Base-by-base conservation (phyloP, 805 yeast genomes). In the Candida tallmaniae region DNA sequence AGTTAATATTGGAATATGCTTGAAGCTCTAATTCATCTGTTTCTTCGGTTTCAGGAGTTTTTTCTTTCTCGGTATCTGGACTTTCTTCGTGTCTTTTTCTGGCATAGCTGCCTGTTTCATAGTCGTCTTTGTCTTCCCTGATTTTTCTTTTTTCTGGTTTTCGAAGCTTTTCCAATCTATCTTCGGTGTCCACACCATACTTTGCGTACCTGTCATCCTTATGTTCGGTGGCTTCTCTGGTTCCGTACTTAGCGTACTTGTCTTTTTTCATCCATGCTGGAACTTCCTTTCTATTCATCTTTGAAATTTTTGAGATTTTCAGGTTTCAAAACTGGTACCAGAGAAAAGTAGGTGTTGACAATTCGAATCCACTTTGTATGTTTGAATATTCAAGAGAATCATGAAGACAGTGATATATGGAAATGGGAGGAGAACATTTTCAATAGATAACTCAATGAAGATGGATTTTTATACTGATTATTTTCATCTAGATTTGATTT, bases 201-300 rank as follows among this genome's bases (percentile, higher is more conserved):
- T 27, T 36, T 4, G 36, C 29, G 25, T 36, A 36, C 14, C 28
- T 36, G 13, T 7, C 39, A 6, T 14, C 11, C 15, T 20, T 33
- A 7, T 20, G 7, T 23, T 23, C 26, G 11, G 11, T 11, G 12
- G 18, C 15, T 26, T 6, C 7, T 29, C 52, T 40, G n/a, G 48
- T 7, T 2, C 70, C 70, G 41, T 65, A 65, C 41, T 62, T 61
- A 35, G 60, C 70, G 45, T 66, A 66, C 41, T 64, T 66, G 13
- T 45, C 47, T 14, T 45, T 46, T 37, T 56, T 59, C 54, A 64
- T 48, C 72, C 72, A 66, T 3, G 65, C 68, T 2, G 72, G 72
- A 4, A 49, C 40, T 4, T 52, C 53, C 31, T 45, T 46, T 15
- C 28, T 31, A 23, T 27, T 31, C 34, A 31, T 31, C 17, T 27